Evolutionary conservation across 2,329 filamentous ascomycete species (phyloP), one percentile per base, ranked within the genome.

Genomic region (Pestalotiopsis sp.): DNA sequence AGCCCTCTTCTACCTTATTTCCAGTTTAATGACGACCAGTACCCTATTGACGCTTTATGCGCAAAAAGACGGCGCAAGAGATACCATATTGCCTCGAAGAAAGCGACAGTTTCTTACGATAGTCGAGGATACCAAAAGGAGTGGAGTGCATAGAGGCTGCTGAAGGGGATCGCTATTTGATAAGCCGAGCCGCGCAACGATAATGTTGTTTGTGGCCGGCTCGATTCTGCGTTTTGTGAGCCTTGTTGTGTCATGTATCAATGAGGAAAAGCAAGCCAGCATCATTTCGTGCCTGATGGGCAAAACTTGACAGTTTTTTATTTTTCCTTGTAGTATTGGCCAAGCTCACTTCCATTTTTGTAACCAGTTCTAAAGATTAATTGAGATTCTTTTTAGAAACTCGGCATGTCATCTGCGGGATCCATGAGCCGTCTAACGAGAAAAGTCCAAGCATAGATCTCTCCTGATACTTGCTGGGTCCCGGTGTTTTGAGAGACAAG

Each of bases 241-340:
- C 65, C 73, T 77, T 77, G 74, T 78, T 79, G 77, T 76, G 77
- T 80, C 75, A 76, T 76, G 75, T 78, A 72, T 75, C 80, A 75
- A 61, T 61, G 61, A 67, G 36, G 39, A 79, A 76, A 77, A 78
- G 76, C 76, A 72, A 78, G 75, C 76, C 80, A 77, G 77, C 76
- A 79, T 74, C 77, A 77, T 77, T 78, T 77, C 76, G 71, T 71
- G 69, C 69, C 70, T 73, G 71, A 75, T 72, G 73, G 72, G 74
- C 73, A 74, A 49, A 60, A 76, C 77, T 80, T 77, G 79, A 80
- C 77, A 72, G 66, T 82, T 81, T 73, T 81, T 76, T 80, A 81
- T 80, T 45, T 81, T 81, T 81, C 75, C 77, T 82, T 81, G 82
- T 83, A 83, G 79, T 83, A 81, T 80, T 80, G 76, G 77, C 75